Conservation (phyloP, 768 basidiomycete genomes). For the Austroboletus eburneus region DNA sequence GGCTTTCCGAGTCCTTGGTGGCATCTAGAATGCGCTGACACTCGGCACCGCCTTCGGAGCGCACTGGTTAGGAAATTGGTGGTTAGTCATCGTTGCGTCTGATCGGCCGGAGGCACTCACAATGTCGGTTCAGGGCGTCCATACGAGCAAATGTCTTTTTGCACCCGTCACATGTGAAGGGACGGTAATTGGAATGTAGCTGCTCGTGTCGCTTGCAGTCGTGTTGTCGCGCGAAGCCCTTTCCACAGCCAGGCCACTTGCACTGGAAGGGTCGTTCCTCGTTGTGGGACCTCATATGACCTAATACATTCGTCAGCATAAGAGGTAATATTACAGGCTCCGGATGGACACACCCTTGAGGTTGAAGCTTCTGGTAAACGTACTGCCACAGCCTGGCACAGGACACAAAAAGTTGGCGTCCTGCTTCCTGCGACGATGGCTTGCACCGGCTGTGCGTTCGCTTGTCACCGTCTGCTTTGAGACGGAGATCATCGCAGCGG, state of each 20-base stretch:
- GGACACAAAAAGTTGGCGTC: constrained; percentile 84
- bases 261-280: constrained; percentile 95
- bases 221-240: constrained; percentile 91
- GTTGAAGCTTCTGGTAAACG: constrained; percentile 92
- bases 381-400: constrained; percentile 78
- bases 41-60: constrained; percentile 79
- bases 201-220: constrained; percentile 97
- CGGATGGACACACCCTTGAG: constrained; percentile 60
- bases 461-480: constrained; percentile 88
- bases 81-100: background rate
- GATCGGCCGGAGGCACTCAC: constrained; percentile 45
- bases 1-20: constrained; percentile 24
- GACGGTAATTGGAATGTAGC: constrained; percentile 87
- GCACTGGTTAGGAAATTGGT: constrained; percentile 39
- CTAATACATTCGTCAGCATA: constrained; percentile 33
- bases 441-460: constrained; percentile 82
- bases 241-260: constrained; percentile 91
- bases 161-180: constrained; percentile 92
- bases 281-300: constrained; percentile 92
- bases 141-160: constrained; percentile 90
- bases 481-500: constrained; percentile 22
- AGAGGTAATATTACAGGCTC: constrained; percentile 9
- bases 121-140: constrained; percentile 91
- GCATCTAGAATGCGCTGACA: constrained; percentile 48
- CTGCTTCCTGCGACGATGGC: constrained; percentile 79